These are phyloP conservation scores for Ophiostoma sp. DNA, from an alignment of 2,329 filamentous ascomycete species.

Conservation along the genomic window DNA sequence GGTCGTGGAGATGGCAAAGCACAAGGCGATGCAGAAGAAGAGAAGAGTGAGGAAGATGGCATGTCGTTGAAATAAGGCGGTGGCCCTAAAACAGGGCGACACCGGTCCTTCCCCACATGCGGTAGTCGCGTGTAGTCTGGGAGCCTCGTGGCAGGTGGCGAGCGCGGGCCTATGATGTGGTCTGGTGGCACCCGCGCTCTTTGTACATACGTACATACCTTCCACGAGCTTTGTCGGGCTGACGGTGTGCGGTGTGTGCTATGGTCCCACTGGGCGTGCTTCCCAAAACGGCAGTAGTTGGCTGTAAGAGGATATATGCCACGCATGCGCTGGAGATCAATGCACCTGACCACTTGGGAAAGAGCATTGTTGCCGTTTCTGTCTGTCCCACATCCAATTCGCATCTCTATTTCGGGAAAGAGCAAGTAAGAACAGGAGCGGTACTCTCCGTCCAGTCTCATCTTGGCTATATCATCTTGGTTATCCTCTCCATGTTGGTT, in stretches of 20 bases:
- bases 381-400: neutral
- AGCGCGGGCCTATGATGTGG: neutral
- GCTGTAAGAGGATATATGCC: neutral
- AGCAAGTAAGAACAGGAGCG: neutral
- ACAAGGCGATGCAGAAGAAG: neutral
- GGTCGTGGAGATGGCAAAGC: too few species aligned
- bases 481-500: neutral
- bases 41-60: neutral
- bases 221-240: neutral
- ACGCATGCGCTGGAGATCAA: neutral
- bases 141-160: constrained; percentile 1
- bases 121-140: neutral
- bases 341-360: neutral
- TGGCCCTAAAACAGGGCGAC: neutral
- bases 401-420: neutral
- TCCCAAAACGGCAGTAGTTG: neutral
- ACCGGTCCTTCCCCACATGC: neutral
- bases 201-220: neutral
- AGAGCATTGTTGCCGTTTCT: neutral
- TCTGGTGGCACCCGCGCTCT: neutral
- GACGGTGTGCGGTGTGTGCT: neutral
- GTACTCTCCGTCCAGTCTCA: neutral
- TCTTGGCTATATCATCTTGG: neutral
- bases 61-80: constrained; percentile 3
- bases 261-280: neutral